Conservation (phyloP, 2,329 filamentous ascomycete species). For the Botryotinia convoluta region DNA sequence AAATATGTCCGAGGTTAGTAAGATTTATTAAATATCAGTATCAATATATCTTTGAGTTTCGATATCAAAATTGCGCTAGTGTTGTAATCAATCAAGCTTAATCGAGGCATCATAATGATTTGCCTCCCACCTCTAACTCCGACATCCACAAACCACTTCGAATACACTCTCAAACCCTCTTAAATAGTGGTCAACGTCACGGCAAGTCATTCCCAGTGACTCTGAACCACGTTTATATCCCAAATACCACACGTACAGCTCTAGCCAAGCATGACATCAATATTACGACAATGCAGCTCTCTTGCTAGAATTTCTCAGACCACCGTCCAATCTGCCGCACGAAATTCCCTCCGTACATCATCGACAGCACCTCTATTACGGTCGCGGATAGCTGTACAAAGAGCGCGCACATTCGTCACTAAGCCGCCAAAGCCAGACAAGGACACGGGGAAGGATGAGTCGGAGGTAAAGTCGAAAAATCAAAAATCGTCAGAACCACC, state of each 20-base stretch:
- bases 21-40: not conserved
- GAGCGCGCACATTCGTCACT: slow-evolving; percentile 29
- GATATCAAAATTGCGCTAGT: slow-evolving; percentile 16
- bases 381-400: slow-evolving; percentile 37
- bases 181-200: slow-evolving; percentile 28
- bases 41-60: slow-evolving; percentile 1
- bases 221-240: slow-evolving; percentile 20
- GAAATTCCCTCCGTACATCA: slow-evolving; percentile 45
- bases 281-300: slow-evolving; percentile 64
- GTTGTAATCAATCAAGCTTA: slow-evolving; percentile 17
- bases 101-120: slow-evolving; percentile 20
- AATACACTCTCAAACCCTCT: slow-evolving; percentile 21
- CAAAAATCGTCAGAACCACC: slow-evolving; percentile 38
- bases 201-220: slow-evolving; percentile 27
- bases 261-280: slow-evolving; percentile 58
- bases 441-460: slow-evolving; percentile 27
- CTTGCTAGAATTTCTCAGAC: slow-evolving; percentile 61
- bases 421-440: slow-evolving; percentile 26
- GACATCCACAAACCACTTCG: slow-evolving; percentile 10
- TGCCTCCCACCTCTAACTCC: slow-evolving; percentile 19
- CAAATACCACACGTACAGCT: slow-evolving; percentile 22
- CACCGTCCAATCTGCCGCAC: slow-evolving; percentile 51
- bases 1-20: not conserved
- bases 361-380: slow-evolving; percentile 42
- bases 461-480: slow-evolving; percentile 34